phyloP scores from a whole-genome alignment of 2,329 filamentous ascomycete species.

The Trichoderma sp. region DNA sequence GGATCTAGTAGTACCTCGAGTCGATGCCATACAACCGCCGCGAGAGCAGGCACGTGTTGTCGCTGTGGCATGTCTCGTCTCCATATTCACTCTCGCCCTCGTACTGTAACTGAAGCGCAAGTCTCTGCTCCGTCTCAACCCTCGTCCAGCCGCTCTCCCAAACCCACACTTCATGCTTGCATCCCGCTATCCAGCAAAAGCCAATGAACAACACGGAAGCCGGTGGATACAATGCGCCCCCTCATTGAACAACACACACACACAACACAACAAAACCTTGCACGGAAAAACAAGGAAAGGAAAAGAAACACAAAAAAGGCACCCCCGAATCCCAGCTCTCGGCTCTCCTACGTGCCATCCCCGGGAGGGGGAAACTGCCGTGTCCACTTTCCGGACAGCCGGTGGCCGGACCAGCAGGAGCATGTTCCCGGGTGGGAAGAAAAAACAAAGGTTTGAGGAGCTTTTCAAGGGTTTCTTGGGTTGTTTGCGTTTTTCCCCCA shows the following conservation, averaged over 20 bases:
- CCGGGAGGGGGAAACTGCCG: background rate
- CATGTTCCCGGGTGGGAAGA: background rate
- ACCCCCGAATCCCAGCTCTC: background rate
- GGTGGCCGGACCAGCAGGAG: background rate
- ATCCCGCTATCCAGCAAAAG: background rate
- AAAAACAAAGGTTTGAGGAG: background rate
- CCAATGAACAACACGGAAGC: background rate
- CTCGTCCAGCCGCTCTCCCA: background rate
- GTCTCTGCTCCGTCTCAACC: background rate
- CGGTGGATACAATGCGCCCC: background rate
- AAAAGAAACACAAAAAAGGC: too few relatives aligned
- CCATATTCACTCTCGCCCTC: background rate
- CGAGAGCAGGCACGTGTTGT: background rate
- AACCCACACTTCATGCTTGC: background rate
- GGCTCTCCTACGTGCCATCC: background rate
- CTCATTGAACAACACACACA: background rate
- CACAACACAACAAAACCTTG: background rate
- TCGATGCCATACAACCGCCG: constrained; percentile 1
- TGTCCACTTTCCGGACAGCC: constrained; percentile 12
- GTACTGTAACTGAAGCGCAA: background rate
- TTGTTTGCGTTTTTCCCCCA: background rate
- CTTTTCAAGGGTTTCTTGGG: background rate
- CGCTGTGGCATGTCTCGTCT: background rate
- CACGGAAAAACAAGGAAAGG: background rate
- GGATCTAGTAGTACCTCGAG: background rate